Evolutionary conservation across 192 early-diverging fungal genomes (phyloP).

Genomic region (Coemansia sp.): DNA sequence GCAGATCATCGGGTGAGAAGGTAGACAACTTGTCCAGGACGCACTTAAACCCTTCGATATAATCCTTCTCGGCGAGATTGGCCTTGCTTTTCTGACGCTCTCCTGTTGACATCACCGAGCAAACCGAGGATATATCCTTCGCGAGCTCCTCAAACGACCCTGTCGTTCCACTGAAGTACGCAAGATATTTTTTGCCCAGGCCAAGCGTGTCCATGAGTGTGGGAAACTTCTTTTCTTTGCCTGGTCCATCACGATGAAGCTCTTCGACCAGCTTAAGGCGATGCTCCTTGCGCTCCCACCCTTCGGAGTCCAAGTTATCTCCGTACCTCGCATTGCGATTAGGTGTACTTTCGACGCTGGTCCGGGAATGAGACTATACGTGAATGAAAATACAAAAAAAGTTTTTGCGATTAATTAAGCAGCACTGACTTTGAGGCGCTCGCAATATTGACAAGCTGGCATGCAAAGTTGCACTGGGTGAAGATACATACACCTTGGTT

Average conservation of each 20-base stretch:
- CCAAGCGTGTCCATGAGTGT: background rate
- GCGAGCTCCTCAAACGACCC: background rate
- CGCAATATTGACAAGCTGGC: background rate
- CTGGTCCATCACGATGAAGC: background rate
- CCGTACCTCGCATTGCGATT: background rate
- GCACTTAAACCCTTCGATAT: background rate
- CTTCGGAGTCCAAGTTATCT: background rate
- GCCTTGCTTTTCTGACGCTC: background rate
- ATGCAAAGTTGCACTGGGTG: background rate
- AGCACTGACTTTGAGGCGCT: background rate
- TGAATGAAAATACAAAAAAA: background rate
- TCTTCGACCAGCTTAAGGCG: background rate
- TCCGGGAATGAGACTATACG: background rate
- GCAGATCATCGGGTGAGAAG: background rate
- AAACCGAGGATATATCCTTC: background rate
- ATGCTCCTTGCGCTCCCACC: background rate
- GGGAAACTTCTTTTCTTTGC: background rate
- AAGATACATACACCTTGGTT: background rate
- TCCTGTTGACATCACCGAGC: background rate
- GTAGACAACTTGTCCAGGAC: background rate
- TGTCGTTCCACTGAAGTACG: background rate
- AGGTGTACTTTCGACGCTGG: background rate
- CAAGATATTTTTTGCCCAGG: background rate
- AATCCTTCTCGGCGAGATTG: background rate
- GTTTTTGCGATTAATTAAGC: background rate